phyloP scores from a whole-genome alignment of 306 rosid genomes.

The Trifolium pratense region DNA sequence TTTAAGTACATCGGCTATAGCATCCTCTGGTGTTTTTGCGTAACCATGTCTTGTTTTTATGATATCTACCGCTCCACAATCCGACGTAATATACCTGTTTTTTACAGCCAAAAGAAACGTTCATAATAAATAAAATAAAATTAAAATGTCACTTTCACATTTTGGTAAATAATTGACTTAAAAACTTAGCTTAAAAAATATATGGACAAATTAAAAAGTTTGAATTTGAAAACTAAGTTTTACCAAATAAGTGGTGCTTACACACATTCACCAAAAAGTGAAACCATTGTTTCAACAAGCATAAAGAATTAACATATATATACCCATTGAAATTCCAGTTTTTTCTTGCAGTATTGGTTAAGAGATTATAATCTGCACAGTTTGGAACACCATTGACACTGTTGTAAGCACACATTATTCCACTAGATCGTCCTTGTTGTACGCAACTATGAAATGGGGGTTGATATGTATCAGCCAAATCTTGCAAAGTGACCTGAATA shows the following conservation, averaged over 20 bases:
- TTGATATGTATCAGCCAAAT: constrained; percentile 85
- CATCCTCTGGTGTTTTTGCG: constrained; percentile 78
- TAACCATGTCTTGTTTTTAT: constrained; percentile 56
- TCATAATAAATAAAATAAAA: background rate
- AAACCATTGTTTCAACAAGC: background rate
- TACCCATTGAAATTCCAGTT: constrained; percentile 88
- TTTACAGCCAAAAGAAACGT: background rate
- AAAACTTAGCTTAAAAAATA: constrained; percentile 20
- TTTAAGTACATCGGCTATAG: constrained; percentile 68
- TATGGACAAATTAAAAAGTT: background rate
- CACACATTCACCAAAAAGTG: background rate
- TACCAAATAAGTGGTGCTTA: constrained; percentile 21
- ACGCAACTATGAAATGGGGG: constrained; percentile 88
- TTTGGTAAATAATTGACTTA: background rate
- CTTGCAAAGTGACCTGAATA: constrained; percentile 75
- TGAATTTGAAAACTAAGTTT: constrained; percentile 31
- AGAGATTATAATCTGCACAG: constrained; percentile 77
- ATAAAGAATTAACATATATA: too few relatives aligned
- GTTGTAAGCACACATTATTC: constrained; percentile 95
- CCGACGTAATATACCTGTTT: constrained; percentile 86
- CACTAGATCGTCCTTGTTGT: constrained; percentile 73
- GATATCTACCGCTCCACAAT: constrained; percentile 79
- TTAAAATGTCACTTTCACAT: constrained; percentile 29
- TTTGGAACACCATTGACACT: constrained; percentile 88
- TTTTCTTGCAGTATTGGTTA: constrained; percentile 63